Evolutionary conservation across 2,329 filamentous ascomycete species (phyloP), one percentile per base, ranked within the genome.

Genomic region (Neopestalotiopsis rosae): DNA sequence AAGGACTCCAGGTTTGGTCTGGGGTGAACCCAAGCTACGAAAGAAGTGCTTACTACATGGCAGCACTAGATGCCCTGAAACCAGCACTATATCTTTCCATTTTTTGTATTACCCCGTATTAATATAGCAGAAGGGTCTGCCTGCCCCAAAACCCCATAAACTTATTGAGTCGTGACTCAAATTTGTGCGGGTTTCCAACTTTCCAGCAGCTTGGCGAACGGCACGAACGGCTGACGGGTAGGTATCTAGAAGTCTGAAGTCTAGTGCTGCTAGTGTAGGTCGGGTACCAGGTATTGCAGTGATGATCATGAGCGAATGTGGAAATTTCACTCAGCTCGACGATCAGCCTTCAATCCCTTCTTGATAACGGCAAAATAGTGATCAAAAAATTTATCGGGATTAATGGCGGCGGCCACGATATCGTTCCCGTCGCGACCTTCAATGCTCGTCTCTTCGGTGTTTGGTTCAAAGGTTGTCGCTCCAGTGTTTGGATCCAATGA

Each of bases 361-460:
- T 30, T 66, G 49, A 69, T 24, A 32, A 69, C 32, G 4, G 52
- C 38, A 30, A 69, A 66, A 34, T 52, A 69, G 61, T 67, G 65
- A 5, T 20, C 28, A 38, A 69, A 69, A 49, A 69, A 69, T 24
- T 20, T 59, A 5, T 65, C 61, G 24, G 65, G 49, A 12, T 69
- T 52, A n/a, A 69, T 65, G 12, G 61, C n/a, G n/a, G 17, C 34
- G 3, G 68, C 68, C 9, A 69, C 45, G 7, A 38, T n/a, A 38
- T 69, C 68, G 13, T 38, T 28, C 10, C 57, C 68, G 6, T 59
- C 12, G 6, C 24, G 24, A 0, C 32, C 61, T 13, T 64, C 65
- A 5, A 69, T 61, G 28, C 56, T 67, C 20, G 59, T 57, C 17
- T 17, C 34, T 20, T 32, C 68, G 5, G 61, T 61, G 12, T 61